phyloP scores from a whole-genome alignment of 75 land plant species.

The Gnetum montanum region DNA sequence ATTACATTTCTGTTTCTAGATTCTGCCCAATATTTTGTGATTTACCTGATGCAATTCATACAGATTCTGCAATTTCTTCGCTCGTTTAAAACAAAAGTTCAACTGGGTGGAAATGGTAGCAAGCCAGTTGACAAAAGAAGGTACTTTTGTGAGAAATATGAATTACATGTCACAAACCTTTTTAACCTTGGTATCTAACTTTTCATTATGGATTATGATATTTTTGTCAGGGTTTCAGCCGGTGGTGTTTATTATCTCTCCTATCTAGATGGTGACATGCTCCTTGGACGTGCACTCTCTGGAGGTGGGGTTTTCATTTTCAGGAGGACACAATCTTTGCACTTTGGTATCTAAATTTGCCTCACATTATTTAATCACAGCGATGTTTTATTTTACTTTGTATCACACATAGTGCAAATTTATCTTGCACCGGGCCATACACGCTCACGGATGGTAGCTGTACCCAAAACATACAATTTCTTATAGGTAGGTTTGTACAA shows the following conservation, averaged over 20 bases:
- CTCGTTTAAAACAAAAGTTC: constrained; percentile 47
- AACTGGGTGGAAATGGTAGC: constrained; percentile 4
- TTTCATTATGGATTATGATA: too few relatives aligned
- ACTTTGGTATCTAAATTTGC: too few relatives aligned
- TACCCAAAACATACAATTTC: too few relatives aligned
- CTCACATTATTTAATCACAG: too few relatives aligned
- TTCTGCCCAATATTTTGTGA: background rate
- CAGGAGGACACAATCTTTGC: constrained; percentile 64
- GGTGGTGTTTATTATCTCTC: constrained; percentile 89
- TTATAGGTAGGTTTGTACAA: too few relatives aligned
- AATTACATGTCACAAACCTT: too few relatives aligned
- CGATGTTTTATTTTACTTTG: too few relatives aligned
- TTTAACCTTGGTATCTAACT: too few relatives aligned
- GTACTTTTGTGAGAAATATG: constrained; percentile 5
- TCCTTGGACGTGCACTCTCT: constrained; percentile 82
- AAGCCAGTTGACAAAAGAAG: constrained; percentile 12
- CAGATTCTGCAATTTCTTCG: constrained; percentile 80
- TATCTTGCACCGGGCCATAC: too few relatives aligned
- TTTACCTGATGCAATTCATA: constrained; percentile 6
- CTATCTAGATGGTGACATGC: constrained; percentile 76
- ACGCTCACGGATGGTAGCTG: too few relatives aligned
- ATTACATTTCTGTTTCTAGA: background rate
- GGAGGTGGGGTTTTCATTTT: constrained; percentile 88
- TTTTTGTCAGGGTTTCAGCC: constrained; percentile 41
- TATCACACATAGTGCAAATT: too few relatives aligned